phyloP scores from a whole-genome alignment of 371 early-diverging fungal genomes.

The Rhizopus microsporus region DNA sequence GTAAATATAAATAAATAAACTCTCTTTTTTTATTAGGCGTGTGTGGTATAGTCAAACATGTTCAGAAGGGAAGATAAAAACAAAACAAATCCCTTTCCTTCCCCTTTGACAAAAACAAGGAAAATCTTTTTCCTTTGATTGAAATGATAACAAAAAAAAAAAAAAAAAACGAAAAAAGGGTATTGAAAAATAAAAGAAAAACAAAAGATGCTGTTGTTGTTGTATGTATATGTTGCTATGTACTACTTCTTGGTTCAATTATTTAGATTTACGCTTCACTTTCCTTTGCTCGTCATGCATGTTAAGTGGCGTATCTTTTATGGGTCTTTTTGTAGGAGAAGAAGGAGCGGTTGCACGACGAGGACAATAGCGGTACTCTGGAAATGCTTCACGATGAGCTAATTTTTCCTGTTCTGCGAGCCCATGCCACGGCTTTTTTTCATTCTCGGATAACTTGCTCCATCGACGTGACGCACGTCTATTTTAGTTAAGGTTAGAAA shows the following conservation, averaged over 20 bases:
- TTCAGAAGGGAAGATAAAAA: too few species aligned
- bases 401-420: constrained; percentile 48
- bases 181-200: background rate
- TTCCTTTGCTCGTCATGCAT: constrained; percentile 13
- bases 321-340: constrained; percentile 8
- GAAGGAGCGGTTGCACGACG: constrained; percentile 29
- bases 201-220: background rate
- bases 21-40: too few species aligned
- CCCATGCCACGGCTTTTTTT: constrained; percentile 53
- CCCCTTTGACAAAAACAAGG: background rate
- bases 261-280: constrained; percentile 2
- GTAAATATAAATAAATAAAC: too few species aligned
- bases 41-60: too few species aligned
- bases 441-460: constrained; percentile 41
- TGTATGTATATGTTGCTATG: background rate
- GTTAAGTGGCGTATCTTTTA: constrained; percentile 13
- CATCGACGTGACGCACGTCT: constrained; percentile 50
- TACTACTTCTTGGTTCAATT: background rate
- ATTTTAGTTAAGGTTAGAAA: background rate
- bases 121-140: background rate
- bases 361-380: constrained; percentile 48
- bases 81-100: background rate
- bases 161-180: background rate
- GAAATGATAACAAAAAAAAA: constrained; percentile 1
- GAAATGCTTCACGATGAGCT: constrained; percentile 52